phyloP scores from a whole-genome alignment of 2,329 filamentous ascomycete genomes.

The Xylaria sp. region DNA sequence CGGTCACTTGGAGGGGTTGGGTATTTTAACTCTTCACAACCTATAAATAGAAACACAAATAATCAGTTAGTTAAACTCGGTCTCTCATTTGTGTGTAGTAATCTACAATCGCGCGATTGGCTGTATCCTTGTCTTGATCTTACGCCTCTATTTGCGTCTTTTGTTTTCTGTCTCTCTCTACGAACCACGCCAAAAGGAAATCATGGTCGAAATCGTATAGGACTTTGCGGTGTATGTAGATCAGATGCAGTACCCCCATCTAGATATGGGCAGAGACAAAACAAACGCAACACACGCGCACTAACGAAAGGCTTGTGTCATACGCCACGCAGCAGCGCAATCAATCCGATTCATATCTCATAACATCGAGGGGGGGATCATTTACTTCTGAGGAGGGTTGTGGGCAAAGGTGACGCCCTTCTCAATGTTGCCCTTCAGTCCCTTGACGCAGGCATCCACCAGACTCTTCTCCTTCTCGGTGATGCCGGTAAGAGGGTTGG shows the following conservation, averaged over 20 bases:
- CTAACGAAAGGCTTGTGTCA: slow-evolving; percentile 34
- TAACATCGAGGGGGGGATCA: slow-evolving; percentile 49
- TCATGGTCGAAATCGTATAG: slow-evolving; percentile 18
- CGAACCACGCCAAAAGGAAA: slow-evolving; percentile 40
- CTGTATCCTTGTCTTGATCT: slow-evolving; percentile 30
- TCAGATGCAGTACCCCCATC: slow-evolving; percentile 32
- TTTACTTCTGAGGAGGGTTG: slow-evolving; percentile 90
- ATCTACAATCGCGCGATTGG: slow-evolving; percentile 32
- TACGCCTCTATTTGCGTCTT: slow-evolving; percentile 32
- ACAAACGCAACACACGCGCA: slow-evolving; percentile 37
- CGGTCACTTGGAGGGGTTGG: slow-evolving; percentile 22
- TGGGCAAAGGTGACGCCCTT: slow-evolving; percentile 93
- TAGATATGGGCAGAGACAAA: slow-evolving; percentile 30
- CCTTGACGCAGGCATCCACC: slow-evolving; percentile 77
- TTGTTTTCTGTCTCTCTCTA: slow-evolving; percentile 39
- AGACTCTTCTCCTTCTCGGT: slow-evolving; percentile 91
- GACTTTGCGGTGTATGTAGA: slow-evolving; percentile 23
- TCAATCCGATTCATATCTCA: slow-evolving; percentile 32
- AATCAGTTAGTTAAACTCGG: slow-evolving; percentile 45
- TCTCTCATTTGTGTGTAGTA: slow-evolving; percentile 37
- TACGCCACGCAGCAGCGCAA: slow-evolving; percentile 33
- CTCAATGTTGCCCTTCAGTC: slow-evolving; percentile 89
- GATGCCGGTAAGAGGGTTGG: slow-evolving; percentile 79
- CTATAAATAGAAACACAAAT: slow-evolving; percentile 44
- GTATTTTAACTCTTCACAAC: slow-evolving; percentile 45